Evolutionary conservation across 2,329 filamentous ascomycete species (phyloP).

Genomic region (Pseudogymnoascus sp.): DNA sequence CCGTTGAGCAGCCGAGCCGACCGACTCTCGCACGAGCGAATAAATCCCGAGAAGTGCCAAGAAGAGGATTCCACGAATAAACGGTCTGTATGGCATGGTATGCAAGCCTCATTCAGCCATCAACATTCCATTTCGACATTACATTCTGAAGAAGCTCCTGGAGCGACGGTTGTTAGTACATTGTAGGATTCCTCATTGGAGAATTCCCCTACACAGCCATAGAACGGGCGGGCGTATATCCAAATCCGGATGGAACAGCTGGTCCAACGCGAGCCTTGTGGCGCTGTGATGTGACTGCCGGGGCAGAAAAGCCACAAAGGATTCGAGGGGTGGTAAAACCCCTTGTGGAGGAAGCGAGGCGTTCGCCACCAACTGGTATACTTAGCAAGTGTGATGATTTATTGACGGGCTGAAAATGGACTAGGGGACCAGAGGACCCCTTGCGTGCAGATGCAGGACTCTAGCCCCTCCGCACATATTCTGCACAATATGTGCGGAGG

Average conservation of each 20-base stretch:
- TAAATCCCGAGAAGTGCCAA: neutral
- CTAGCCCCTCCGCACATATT: neutral
- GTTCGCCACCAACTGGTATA: neutral
- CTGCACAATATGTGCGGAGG: neutral
- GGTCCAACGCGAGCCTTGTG: neutral
- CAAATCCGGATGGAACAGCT: conserved; percentile 1
- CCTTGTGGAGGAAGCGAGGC: neutral
- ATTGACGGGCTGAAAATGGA: neutral
- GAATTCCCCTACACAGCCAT: neutral
- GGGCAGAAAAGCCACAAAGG: neutral
- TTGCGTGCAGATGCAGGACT: neutral
- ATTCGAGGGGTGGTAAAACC: neutral
- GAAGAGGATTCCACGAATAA: neutral
- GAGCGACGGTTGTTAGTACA: neutral
- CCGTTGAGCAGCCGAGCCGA: neutral
- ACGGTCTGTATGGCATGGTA: neutral
- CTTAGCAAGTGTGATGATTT: neutral
- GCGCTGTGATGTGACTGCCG: neutral
- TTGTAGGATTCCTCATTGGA: neutral
- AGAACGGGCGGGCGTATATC: neutral
- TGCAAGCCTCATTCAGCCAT: neutral
- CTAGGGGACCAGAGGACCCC: neutral
- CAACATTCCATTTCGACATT: neutral
- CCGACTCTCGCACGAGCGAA: neutral
- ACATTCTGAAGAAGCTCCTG: neutral